Evolutionary conservation across 208 protist species (phyloP), one percentile per base, ranked within the genome.

Genomic region (Angomonas ambiguus): DNA sequence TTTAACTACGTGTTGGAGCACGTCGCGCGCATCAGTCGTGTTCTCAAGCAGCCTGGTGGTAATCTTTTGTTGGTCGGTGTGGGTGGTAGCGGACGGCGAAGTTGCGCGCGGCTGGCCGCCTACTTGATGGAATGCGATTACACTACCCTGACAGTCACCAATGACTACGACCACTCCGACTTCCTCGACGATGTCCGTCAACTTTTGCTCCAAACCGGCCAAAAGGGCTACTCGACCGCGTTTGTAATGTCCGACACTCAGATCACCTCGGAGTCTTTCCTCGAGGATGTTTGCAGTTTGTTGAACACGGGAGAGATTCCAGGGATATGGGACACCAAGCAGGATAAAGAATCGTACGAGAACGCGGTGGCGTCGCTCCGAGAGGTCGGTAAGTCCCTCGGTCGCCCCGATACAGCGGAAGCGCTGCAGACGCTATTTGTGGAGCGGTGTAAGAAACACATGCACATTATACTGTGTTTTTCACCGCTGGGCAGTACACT

Each of bases 251-350:
- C 82, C 32, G 98, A 99, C 78, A 94, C 91, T 41, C 97, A 99
- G 74, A 97, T 99, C 65, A 91, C 94, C 33, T 79, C 90, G 30
- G 93, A 98, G 64, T 73, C 82, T 13, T 98, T 99, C 63, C 74
- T 99, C 1, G 97, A 99, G 73, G 97, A 99, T 74, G 91, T 99
- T 33, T 99, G 97, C 82, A 97, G 90, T 62, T 70, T 99, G 27
- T 83, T 99, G 27, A 99, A 99, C 83, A 96, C 88, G 11, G 97
- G 97, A 32, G 95, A 98, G 79, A 89, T 98, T n/a, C 95, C 95
- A 10, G 92, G 92, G 16, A 72, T 98, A 45, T 97, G 95, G 82
- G 92, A 97, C 66, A 86, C 76, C 30, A 97, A 97, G 70, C 83
- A 94, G 71, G 94, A 97, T 73, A 93, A 88, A 62, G 93, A 97